Conservation (phyloP, 805 yeast genomes). For the Candida lessepsii region DNA sequence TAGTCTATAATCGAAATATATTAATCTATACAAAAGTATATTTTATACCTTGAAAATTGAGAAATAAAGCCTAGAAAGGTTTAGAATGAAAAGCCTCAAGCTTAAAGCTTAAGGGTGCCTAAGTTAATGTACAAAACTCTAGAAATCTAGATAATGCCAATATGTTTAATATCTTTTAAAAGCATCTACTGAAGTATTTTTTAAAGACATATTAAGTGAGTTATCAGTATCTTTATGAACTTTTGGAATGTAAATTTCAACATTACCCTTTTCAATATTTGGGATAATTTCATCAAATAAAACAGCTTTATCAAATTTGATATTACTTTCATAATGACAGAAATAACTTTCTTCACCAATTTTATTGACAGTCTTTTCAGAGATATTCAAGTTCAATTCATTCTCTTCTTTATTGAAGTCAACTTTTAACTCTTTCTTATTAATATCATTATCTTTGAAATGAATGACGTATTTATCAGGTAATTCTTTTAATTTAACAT, state of each 20-base stretch:
- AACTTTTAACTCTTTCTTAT: constrained; percentile 21
- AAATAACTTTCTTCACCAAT: constrained; percentile 15
- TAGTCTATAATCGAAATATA: background rate
- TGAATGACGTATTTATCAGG: constrained; percentile 24
- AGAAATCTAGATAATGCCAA: too few species aligned
- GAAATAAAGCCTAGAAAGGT: too few species aligned
- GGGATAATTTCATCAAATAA: constrained; percentile 21
- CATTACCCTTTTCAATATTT: constrained; percentile 19
- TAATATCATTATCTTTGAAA: constrained; percentile 16
- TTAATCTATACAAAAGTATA: background rate
- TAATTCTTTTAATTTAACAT: constrained; percentile 23
- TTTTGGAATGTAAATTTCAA: constrained; percentile 23
- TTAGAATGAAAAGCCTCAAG: too few species aligned
- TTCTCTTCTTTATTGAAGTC: constrained; percentile 25
- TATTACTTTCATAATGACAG: constrained; percentile 19
- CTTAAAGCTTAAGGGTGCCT: too few species aligned
- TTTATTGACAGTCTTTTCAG: constrained; percentile 14
- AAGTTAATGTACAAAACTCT: too few species aligned
- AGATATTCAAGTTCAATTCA: constrained; percentile 20
- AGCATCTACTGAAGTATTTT: constrained; percentile 16
- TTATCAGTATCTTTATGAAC: constrained; percentile 14
- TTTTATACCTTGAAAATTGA: too few species aligned
- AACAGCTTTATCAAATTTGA: constrained; percentile 25
- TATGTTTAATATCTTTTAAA: constrained; percentile 7
- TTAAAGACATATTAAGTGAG: constrained; percentile 13